Evolutionary conservation across 2,329 filamentous ascomycete genomes (phyloP).

Genomic region (Acephala macrosclerotiorum): DNA sequence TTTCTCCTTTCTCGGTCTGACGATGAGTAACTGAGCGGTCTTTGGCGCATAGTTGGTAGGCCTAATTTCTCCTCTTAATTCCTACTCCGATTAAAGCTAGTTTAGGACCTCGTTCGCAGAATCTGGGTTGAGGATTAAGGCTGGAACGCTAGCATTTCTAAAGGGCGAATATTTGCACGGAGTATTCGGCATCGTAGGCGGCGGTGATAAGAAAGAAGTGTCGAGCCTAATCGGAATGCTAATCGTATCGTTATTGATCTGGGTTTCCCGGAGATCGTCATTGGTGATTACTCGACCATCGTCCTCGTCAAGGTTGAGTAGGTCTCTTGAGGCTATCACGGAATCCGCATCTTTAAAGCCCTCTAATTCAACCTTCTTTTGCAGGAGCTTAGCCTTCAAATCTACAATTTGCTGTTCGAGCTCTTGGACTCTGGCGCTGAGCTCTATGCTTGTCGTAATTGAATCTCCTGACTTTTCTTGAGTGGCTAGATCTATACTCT

Average conservation of each 20-base stretch:
- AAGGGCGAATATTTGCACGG: too few species aligned
- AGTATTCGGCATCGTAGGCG: too few species aligned
- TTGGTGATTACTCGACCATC: neutral
- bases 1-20: too few species aligned
- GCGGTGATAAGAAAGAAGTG: too few species aligned
- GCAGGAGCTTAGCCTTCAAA: slow-evolving; percentile 14
- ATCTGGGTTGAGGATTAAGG: too few species aligned
- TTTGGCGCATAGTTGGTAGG: too few species aligned
- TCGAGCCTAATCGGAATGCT: neutral
- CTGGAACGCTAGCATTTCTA: too few species aligned
- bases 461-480: neutral
- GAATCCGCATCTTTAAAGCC: slow-evolving; percentile 9
- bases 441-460: slow-evolving; percentile 12
- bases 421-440: slow-evolving; percentile 17
- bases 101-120: too few species aligned
- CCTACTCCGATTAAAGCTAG: too few species aligned
- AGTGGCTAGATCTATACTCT: too few species aligned
- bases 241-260: slow-evolving; percentile 6
- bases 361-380: slow-evolving; percentile 16
- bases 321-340: slow-evolving; percentile 3
- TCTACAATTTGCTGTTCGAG: slow-evolving; percentile 15
- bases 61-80: too few species aligned
- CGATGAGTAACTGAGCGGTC: too few species aligned
- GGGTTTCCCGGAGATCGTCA: neutral
- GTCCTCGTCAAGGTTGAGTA: slow-evolving; percentile 1